A percentile compares a stretch with the other conserved stretches of the same genome.
These are phyloP conservation scores for Vaccinium darrowii DNA, from an alignment of 148 eudicot species.

Conservation along the genomic window DNA sequence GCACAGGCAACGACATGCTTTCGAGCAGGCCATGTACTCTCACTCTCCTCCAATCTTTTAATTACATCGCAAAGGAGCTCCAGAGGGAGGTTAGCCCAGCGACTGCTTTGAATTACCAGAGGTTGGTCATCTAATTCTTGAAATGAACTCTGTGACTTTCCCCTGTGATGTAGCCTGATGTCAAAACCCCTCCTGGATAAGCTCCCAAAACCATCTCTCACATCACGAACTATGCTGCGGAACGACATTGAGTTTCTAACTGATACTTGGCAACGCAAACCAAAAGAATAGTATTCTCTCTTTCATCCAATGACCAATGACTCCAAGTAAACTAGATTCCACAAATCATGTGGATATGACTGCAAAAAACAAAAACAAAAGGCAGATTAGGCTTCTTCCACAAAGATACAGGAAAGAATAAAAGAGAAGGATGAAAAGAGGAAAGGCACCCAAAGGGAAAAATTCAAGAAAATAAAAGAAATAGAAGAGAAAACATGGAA, in stretches of 20 bases:
- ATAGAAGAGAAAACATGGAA: not conserved
- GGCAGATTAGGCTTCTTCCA: constrained; percentile 8
- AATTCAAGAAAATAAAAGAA: constrained; percentile 10
- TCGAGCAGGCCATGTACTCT: constrained; percentile 57
- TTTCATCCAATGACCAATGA: not conserved
- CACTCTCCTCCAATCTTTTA: constrained; percentile 59
- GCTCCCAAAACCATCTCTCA: constrained; percentile 55
- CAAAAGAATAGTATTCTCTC: not conserved
- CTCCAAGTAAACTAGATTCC: constrained; percentile 3
- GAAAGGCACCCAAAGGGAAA: not conserved
- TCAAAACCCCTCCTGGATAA: constrained; percentile 50
- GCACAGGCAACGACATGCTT: constrained; percentile 64
- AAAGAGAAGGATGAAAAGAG: constrained; percentile 5
- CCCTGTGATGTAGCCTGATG: constrained; percentile 43
- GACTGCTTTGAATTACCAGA: constrained; percentile 40
- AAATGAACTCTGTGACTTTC: constrained; percentile 46
- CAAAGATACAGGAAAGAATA: constrained; percentile 4
- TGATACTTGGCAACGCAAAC: not conserved
- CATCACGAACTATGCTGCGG: constrained; percentile 58
- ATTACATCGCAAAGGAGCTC: constrained; percentile 56
- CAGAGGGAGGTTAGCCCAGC: constrained; percentile 60
- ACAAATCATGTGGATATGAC: constrained; percentile 22
- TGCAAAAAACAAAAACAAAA: constrained; percentile 19
- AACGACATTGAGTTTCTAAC: constrained; percentile 40
- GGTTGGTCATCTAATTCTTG: constrained; percentile 44